These are phyloP conservation scores for Rhodotorula graminis DNA, from an alignment of 768 basidiomycete genomes.

Conservation along the genomic window DNA sequence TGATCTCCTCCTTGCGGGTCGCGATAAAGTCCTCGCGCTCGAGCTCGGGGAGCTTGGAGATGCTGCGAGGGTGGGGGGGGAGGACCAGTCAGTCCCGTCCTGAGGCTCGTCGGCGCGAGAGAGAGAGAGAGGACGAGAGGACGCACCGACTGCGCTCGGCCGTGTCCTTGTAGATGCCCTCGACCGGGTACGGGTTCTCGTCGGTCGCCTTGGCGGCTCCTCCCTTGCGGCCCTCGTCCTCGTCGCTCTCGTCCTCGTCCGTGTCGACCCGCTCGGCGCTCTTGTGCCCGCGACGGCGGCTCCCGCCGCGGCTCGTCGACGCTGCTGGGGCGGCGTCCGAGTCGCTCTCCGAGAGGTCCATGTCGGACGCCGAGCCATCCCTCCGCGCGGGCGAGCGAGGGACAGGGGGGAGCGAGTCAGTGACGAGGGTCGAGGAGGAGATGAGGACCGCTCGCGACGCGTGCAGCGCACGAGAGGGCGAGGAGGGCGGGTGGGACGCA, in stretches of 20 bases:
- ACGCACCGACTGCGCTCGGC: conserved; percentile 73
- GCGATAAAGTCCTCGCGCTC: conserved; percentile 83
- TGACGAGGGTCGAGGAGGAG: neutral
- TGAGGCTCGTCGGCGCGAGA: neutral
- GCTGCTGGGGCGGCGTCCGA: conserved; percentile 35
- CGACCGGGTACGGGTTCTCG: conserved; percentile 76
- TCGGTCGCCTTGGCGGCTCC: conserved; percentile 39
- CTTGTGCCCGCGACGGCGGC: conserved; percentile 23
- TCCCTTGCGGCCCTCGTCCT: conserved; percentile 5
- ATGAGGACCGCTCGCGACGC: neutral
- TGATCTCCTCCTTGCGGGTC: conserved; percentile 71
- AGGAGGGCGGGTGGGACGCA: neutral
- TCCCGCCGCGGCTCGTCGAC: conserved; percentile 43
- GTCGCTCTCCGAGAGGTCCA: conserved; percentile 57
- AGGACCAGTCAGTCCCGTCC: neutral
- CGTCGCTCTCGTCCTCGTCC: conserved; percentile 54
- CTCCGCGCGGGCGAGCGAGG: neutral
- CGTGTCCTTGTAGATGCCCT: conserved; percentile 84
- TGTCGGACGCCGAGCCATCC: conserved; percentile 31
- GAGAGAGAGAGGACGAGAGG: too few relatives aligned
- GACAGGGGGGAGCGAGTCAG: neutral
- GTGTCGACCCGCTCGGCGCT: conserved; percentile 13
- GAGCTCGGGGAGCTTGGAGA: conserved; percentile 75
- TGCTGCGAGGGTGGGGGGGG: conserved; percentile 51
- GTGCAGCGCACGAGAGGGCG: neutral